Conservation (phyloP, 108 stramenopile genomes). For the Fistulifera solaris region DNA sequence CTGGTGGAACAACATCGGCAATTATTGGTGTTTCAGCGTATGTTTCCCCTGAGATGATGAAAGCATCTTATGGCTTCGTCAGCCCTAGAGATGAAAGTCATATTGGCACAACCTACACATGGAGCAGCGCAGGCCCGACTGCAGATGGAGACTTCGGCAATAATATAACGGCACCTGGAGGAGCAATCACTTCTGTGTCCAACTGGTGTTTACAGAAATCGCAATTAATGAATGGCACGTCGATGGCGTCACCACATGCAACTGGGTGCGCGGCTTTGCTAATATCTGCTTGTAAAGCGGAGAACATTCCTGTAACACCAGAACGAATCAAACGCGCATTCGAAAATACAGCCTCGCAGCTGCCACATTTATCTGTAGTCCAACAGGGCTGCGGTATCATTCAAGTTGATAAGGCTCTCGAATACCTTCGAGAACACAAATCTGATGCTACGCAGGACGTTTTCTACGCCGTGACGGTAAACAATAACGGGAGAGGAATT, state of each 20-base stretch:
- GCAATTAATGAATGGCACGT: constrained; percentile 85
- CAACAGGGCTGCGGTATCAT: constrained; percentile 66
- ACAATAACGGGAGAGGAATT: constrained; percentile 45
- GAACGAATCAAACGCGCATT: constrained; percentile 55
- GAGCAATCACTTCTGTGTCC: constrained; percentile 83
- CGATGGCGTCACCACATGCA: constrained; percentile 71
- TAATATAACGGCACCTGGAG: constrained; percentile 80
- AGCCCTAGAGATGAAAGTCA: constrained; percentile 14
- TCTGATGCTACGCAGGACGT: constrained; percentile 22
- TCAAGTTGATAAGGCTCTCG: constrained; percentile 51
- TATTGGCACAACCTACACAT: constrained; percentile 62
- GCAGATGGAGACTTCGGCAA: constrained; percentile 72
- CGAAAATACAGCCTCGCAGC: constrained; percentile 49
- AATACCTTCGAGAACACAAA: constrained; percentile 19
- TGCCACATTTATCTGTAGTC: not conserved
- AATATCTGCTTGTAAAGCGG: constrained; percentile 60
- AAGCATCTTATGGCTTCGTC: constrained; percentile 39
- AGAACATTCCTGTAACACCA: constrained; percentile 41
- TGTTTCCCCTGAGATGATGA: constrained; percentile 68
- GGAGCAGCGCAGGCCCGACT: constrained; percentile 79
- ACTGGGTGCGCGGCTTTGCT: constrained; percentile 76
- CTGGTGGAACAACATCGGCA: constrained; percentile 56
- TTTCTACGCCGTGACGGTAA: constrained; percentile 30
- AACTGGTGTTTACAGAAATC: constrained; percentile 69
- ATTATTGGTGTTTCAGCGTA: constrained; percentile 76